phyloP scores from a whole-genome alignment of 768 basidiomycete genomes.

The Filobasidium wieringae region DNA sequence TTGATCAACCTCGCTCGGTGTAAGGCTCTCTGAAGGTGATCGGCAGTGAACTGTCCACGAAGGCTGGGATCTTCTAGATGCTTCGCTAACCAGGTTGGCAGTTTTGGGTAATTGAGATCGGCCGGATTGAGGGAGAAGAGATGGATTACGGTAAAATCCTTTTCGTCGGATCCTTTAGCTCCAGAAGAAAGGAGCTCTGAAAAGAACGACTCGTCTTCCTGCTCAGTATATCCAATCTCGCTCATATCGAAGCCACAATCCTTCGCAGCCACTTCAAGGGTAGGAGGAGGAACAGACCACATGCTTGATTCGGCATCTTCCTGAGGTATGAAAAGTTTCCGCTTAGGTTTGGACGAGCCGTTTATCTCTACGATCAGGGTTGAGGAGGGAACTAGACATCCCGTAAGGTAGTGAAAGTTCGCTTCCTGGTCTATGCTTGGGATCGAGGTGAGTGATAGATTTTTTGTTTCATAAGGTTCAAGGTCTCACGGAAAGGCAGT shows the following conservation, averaged over 20 bases:
- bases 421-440: constrained; percentile 47
- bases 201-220: background rate
- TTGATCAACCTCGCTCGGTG: constrained; percentile 71
- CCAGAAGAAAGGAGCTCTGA: background rate
- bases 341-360: background rate
- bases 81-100: background rate
- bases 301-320: constrained; percentile 49
- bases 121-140: background rate
- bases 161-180: background rate
- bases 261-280: constrained; percentile 47
- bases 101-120: background rate
- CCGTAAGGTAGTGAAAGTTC: constrained; percentile 80
- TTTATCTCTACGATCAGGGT: constrained; percentile 48
- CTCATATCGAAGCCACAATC: constrained; percentile 40
- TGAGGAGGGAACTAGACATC: constrained; percentile 61
- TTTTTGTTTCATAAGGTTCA: too few relatives aligned
- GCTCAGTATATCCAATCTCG: constrained; percentile 19
- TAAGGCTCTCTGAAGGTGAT: constrained; percentile 63
- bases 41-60: background rate
- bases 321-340: constrained; percentile 66
- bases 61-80: background rate
- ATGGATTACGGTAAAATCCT: constrained; percentile 3
- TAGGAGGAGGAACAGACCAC: constrained; percentile 79
- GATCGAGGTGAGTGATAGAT: background rate
- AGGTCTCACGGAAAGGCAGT: constrained; percentile 50